A percentile compares a stretch with the other conserved stretches of the same genome.
These are phyloP conservation scores for Medakamo hakoo DNA, from an alignment of 139 green algal genomes.

Conservation along the genomic window DNA sequence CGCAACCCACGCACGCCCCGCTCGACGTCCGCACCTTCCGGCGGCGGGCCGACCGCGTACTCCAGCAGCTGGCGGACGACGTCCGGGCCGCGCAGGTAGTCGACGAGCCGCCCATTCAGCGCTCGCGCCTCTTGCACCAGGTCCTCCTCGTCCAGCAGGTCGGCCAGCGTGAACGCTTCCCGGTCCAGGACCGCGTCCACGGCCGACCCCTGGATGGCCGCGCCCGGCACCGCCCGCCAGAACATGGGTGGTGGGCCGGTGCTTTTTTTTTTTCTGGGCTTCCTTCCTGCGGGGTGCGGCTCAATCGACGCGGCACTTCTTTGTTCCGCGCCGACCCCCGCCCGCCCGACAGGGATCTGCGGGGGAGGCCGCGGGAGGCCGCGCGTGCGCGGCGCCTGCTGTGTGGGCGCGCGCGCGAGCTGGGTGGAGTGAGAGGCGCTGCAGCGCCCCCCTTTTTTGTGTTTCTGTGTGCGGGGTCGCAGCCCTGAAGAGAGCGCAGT, in stretches of 20 bases:
- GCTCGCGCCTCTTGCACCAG: constrained; percentile 87
- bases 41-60: background rate
- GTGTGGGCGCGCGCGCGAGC: too few relatives aligned
- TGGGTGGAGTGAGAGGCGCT: too few relatives aligned
- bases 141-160: constrained; percentile 88
- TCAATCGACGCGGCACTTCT: too few relatives aligned
- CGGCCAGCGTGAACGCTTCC: constrained; percentile 71
- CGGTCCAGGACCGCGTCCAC: constrained; percentile 77
- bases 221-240: constrained; percentile 1
- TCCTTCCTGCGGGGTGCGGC: too few relatives aligned
- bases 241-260: background rate
- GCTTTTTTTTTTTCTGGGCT: background rate
- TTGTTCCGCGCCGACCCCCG: too few relatives aligned
- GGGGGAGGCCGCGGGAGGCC: too few relatives aligned
- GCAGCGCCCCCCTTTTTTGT: too few relatives aligned
- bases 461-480: too few relatives aligned
- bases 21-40: background rate
- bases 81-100: constrained; percentile 51
- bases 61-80: constrained; percentile 57
- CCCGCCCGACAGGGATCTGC: too few relatives aligned
- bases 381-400: too few relatives aligned
- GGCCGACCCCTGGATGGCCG: constrained; percentile 20
- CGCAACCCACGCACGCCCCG: too few relatives aligned
- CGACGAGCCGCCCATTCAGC: constrained; percentile 66
- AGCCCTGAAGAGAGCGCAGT: too few relatives aligned